Evolutionary conservation across 768 basidiomycete species (phyloP), one percentile per base, ranked within the genome.

Genomic region (Mycena indigotica): DNA sequence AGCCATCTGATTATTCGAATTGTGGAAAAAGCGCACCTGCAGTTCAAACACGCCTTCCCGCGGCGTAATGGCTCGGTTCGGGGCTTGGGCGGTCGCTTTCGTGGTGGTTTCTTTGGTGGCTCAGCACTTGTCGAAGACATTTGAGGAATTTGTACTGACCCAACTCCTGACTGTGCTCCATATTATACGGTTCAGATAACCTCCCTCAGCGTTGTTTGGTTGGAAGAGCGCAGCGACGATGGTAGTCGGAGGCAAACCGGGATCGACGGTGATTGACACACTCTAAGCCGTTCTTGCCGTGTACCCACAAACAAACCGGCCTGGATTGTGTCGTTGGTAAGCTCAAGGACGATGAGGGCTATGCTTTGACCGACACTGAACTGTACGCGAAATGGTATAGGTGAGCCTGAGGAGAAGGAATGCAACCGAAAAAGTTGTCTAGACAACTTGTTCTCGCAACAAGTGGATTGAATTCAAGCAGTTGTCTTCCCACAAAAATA

Each of bases 21-120:
- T n/a, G n/a, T n/a, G 16, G 25, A 4, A 16, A 16, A 28, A 10
- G 56, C 60, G 4, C 32, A 63, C 66, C 66, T 64, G 65, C 66
- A 67, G 52, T 67, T 67, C 12, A 62, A 49, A 57, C 66, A 67
- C n/a, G 66, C 66, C 44, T 65, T 61, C 0, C 66, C 66, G n/a
- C 66, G 60, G 28, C 62, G 52, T 8, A 67, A 57, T 16, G 62
- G 64, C 41, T 64, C 62, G 4, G 58, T 61, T 5, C 62, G 62
- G 23, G 65, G 61, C 40, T 62, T 65, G 23, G 61, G 57, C 1
- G 61, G 57, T 13, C 61, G 61, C 26, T 55, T 62, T 38, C 61
- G 52, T 3, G 54, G 19, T 13, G 50, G 41, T n/a, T 49, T 55
- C 44, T 32, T 53, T 4, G 39, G 41, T 17, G 26, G 45, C 52